These are phyloP conservation scores for Fusarium solani-melongenae DNA, from an alignment of 2,329 filamentous ascomycete genomes.

Conservation along the genomic window DNA sequence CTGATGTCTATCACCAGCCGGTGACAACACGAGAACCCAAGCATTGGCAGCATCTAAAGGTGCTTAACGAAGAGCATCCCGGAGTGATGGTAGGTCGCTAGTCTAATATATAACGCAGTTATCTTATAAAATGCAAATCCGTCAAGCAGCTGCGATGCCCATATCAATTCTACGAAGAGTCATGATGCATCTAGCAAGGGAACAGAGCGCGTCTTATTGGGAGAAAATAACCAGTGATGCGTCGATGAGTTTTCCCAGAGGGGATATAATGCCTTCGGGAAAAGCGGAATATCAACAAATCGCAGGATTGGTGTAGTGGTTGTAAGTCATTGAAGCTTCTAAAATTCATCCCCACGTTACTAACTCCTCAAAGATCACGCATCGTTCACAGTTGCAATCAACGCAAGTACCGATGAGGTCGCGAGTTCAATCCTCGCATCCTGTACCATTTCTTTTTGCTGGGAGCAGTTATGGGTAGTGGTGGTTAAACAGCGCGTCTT, in stretches of 20 bases:
- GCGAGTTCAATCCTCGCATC: slow-evolving; percentile 21
- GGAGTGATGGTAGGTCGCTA: neutral
- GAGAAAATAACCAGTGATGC: neutral
- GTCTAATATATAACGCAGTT: neutral
- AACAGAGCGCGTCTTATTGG: neutral
- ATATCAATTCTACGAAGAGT: neutral
- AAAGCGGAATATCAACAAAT: neutral
- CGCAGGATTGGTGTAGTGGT: slow-evolving; percentile 11
- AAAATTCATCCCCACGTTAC: neutral
- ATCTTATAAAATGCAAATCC: neutral
- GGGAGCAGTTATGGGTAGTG: neutral
- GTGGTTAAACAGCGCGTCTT: neutral
- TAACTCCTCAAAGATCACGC: neutral
- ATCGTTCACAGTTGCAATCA: slow-evolving; percentile 4
- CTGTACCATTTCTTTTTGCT: slow-evolving; percentile 1
- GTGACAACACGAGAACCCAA: neutral
- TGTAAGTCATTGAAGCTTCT: neutral
- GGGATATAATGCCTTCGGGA: neutral
- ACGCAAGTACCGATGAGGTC: slow-evolving; percentile 9
- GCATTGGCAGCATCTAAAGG: neutral
- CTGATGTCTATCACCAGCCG: neutral
- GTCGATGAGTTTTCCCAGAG: neutral
- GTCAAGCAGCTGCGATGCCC: neutral
- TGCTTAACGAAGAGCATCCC: neutral
- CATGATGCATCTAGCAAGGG: neutral